Conservation (phyloP, 2,329 filamentous ascomycete genomes). For the Canariomyces notabilis region DNA sequence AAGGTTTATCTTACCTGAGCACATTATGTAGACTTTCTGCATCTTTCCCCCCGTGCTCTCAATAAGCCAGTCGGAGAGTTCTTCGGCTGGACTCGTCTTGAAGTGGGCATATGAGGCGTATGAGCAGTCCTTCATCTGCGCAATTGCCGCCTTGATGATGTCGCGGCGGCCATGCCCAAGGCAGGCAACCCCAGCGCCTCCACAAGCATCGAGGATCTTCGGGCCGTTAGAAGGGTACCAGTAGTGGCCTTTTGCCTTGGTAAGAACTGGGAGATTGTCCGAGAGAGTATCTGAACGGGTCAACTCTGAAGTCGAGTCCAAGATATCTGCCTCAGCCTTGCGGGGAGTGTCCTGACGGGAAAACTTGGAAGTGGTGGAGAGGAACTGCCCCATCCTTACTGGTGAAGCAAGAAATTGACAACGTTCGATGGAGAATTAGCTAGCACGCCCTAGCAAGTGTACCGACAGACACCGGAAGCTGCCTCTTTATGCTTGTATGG, state of each 20-base stretch:
- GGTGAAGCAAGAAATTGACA: background rate
- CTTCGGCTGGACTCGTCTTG: slow-evolving; percentile 47
- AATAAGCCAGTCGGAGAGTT: slow-evolving; percentile 38
- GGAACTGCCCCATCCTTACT: slow-evolving; percentile 15
- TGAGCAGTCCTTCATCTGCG: slow-evolving; percentile 39
- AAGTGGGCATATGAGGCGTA: slow-evolving; percentile 44
- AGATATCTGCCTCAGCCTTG: slow-evolving; percentile 10
- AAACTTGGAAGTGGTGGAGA: slow-evolving; percentile 6
- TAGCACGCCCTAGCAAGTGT: background rate
- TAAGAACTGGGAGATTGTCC: slow-evolving; percentile 7
- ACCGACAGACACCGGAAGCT: background rate
- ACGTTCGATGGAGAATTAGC: background rate
- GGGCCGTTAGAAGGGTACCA: slow-evolving; percentile 38
- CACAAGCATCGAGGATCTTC: slow-evolving; percentile 64
- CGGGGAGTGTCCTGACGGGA: background rate
- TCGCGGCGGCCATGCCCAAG: slow-evolving; percentile 62
- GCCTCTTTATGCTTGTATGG: background rate
- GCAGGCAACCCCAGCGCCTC: slow-evolving; percentile 67
- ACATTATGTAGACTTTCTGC: slow-evolving; percentile 35
- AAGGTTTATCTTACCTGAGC: slow-evolving; percentile 25
- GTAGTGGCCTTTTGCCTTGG: slow-evolving; percentile 23
- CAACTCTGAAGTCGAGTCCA: slow-evolving; percentile 12
- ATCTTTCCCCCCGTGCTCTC: slow-evolving; percentile 34
- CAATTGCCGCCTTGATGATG: slow-evolving; percentile 53
- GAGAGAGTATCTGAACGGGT: background rate